Evolutionary conservation across 352 stramenopile genomes (phyloP).

Genomic region (Globisporangium alternatum): DNA sequence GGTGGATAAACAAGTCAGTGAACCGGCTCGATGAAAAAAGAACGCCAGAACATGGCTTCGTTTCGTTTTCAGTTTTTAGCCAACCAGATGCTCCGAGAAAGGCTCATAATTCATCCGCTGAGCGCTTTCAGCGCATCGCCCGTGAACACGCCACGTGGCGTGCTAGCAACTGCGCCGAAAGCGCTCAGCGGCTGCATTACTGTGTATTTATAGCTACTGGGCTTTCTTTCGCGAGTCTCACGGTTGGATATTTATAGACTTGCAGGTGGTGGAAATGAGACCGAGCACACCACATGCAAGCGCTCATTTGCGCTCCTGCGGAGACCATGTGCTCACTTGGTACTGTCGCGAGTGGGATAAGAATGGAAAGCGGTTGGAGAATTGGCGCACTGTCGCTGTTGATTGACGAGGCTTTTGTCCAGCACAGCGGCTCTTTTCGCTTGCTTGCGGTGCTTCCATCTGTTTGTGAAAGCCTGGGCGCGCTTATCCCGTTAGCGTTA

Average conservation of each 20-base stretch:
- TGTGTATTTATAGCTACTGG: background rate
- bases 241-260: background rate
- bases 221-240: background rate
- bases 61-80: background rate
- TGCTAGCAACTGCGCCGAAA: background rate
- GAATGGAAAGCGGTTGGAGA: slow-evolving; percentile 9
- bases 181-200: background rate
- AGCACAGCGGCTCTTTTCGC: background rate
- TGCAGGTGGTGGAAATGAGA: background rate
- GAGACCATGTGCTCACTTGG: background rate
- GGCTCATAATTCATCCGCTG: background rate
- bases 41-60: slow-evolving; percentile 5
- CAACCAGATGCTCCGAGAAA: background rate
- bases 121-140: background rate
- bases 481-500: slow-evolving; percentile 8
- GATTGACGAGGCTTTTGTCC: slow-evolving; percentile 7
- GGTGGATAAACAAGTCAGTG: slow-evolving; percentile 1
- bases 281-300: background rate
- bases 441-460: slow-evolving; percentile 5
- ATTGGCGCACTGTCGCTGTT: background rate
- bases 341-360: slow-evolving; percentile 1
- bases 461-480: slow-evolving; percentile 7
- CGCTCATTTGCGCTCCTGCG: background rate
- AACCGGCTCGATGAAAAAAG: background rate
- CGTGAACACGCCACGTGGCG: background rate